Percentiles rank a stretch among this genome's conserved stretches.
phyloP scores from a whole-genome alignment of 371 early-diverging fungal species.

The Rhizopus delemar region DNA sequence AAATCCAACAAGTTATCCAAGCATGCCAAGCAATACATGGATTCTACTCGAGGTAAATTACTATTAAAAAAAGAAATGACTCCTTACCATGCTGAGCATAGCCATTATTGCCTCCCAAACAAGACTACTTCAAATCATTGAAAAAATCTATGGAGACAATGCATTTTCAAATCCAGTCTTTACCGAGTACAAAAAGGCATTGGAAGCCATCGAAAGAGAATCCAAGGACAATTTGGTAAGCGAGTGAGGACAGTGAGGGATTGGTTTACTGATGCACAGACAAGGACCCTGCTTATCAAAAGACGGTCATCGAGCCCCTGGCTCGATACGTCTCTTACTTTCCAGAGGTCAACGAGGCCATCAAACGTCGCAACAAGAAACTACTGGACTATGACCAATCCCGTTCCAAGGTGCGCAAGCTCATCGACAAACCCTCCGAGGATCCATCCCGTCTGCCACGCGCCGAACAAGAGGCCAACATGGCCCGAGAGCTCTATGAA shows the following conservation, averaged over 20 bases:
- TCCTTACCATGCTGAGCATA: conserved; percentile 1
- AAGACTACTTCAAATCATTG: conserved; percentile 80
- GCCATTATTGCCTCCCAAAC: conserved; percentile 85
- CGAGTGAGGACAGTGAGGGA: background rate
- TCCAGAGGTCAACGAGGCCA: conserved; percentile 91
- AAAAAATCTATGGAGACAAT: conserved; percentile 66
- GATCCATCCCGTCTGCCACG: conserved; percentile 70
- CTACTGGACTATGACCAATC: conserved; percentile 87
- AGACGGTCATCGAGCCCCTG: conserved; percentile 87
- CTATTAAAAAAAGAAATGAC: background rate
- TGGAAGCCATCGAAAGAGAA: conserved; percentile 80
- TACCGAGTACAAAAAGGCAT: conserved; percentile 71
- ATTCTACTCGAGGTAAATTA: conserved; percentile 73
- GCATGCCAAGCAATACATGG: conserved; percentile 91
- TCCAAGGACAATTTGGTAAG: conserved; percentile 71
- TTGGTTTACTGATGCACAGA: background rate
- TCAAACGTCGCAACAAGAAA: conserved; percentile 85
- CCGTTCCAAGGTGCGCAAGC: conserved; percentile 71
- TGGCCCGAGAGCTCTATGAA: conserved; percentile 80
- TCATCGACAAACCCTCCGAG: conserved; percentile 80
- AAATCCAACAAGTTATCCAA: conserved; percentile 85
- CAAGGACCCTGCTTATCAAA: conserved; percentile 76
- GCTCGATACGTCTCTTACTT: conserved; percentile 84
- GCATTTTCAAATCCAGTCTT: conserved; percentile 51
- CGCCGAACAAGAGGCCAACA: conserved; percentile 79